phyloP scores from a whole-genome alignment of 108 stramenopile genomes.

The Conticribra weissflogii region DNA sequence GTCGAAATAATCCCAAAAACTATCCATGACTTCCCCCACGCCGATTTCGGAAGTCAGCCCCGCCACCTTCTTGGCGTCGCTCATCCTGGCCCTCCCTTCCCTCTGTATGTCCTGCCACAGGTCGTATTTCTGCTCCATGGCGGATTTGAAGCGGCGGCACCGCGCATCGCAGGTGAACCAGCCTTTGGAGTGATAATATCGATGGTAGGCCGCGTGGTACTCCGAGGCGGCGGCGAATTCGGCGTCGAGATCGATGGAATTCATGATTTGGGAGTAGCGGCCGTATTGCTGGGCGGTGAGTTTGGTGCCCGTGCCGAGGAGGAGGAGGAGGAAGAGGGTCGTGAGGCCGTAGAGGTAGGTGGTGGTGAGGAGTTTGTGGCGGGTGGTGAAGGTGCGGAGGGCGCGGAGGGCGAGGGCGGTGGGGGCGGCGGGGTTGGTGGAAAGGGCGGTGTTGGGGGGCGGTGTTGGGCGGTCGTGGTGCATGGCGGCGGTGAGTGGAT shows the following conservation, averaged over 20 bases:
- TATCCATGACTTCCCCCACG: slow-evolving; percentile 82
- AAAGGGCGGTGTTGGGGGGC: too few relatives aligned
- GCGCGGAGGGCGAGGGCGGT: background rate
- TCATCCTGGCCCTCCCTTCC: slow-evolving; percentile 85
- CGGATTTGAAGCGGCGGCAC: slow-evolving; percentile 79
- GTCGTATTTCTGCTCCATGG: slow-evolving; percentile 62
- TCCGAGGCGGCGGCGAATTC: slow-evolving; percentile 70
- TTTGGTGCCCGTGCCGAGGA: slow-evolving; percentile 72
- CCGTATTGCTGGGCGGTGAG: slow-evolving; percentile 66
- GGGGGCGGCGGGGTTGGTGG: background rate
- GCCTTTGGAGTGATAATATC: slow-evolving; percentile 78
- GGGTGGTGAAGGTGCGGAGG: slow-evolving; percentile 70
- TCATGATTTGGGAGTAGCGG: slow-evolving; percentile 78
- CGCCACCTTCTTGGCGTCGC: slow-evolving; percentile 83
- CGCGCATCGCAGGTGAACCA: slow-evolving; percentile 86
- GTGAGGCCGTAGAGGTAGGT: slow-evolving; percentile 74
- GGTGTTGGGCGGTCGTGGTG: too few relatives aligned
- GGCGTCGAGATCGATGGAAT: slow-evolving; percentile 78
- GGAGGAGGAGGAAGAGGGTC: slow-evolving; percentile 42
- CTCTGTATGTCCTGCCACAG: slow-evolving; percentile 67
- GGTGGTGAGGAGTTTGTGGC: slow-evolving; percentile 71
- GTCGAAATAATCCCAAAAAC: slow-evolving; percentile 85
- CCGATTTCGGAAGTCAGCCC: slow-evolving; percentile 86
- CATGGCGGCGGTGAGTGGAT: too few relatives aligned
- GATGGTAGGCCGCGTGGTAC: slow-evolving; percentile 63